Evolutionary conservation across 805 yeast species (phyloP), one percentile per base, ranked within the genome.

Genomic region (Barnettozyma vustinii): DNA sequence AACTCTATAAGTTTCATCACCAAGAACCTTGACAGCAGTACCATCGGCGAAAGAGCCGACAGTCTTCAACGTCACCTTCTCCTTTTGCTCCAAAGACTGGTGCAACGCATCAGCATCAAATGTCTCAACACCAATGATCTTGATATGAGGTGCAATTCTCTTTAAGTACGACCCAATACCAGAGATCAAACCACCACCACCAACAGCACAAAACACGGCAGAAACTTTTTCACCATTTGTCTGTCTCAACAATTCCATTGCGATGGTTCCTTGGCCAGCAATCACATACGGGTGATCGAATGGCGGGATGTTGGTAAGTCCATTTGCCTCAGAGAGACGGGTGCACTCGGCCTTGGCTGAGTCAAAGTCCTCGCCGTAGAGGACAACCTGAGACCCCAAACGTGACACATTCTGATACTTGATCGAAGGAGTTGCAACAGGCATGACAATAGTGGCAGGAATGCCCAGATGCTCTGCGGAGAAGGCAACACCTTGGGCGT

Each of bases 21-120:
- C 99, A 20, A 89, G 74, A 23, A 83, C 66, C 62, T 83, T 87
- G 40, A 94, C 99, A 9, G 99, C 97, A 10, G 99, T 89, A 64
- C 99, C 99, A 66, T 94, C 99, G 20, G 99, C 99, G 69, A 94
- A 94, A 9, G 87, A 73, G n/a, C 99, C 99, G 3, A 91, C 98
- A n/a, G 75, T 71, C 21, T 73, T 66, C 45, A 95, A 73, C 3
- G 72, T 63, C 12, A 77, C 80, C 55, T 84, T 76, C 48, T 80
- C 68, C 16, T 80, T 76, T 16, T 66, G 62, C 50, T 79, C 62
- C 52, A 89, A 64, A 9, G 96, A 85, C 59, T 81, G 86, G 59
- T 81, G 73, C 71, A 94, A 74, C n/a, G 96, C 96, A 64, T 90
- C 92, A 1, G 99, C 97, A 68, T 94, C 99, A 62, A 73, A 81